Conservation (phyloP, 2,329 filamentous ascomycete genomes). For the Ilyonectria mors-panacis region DNA sequence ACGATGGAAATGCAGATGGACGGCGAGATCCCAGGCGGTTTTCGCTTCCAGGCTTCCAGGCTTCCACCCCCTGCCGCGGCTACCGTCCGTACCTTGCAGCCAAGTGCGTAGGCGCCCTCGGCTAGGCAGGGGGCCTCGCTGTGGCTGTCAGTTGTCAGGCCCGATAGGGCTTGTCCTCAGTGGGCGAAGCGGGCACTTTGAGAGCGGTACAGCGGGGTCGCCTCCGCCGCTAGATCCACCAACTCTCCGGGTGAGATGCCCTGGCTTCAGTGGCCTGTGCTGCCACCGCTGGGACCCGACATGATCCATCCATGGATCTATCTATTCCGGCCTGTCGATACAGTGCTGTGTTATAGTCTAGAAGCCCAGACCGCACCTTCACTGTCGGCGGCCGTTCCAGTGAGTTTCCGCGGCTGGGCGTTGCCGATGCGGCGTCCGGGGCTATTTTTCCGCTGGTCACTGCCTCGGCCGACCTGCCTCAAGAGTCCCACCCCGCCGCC, state of each 20-base stretch:
- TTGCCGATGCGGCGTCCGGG: slow-evolving; percentile 26
- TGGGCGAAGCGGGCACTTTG: background rate
- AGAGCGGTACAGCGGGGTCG: background rate
- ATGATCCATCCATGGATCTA: too few species aligned
- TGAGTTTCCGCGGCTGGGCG: slow-evolving; percentile 12
- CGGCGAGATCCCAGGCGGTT: background rate
- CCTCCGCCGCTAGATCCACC: background rate
- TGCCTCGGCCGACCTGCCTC: background rate
- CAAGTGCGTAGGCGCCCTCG: background rate
- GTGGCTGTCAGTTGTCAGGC: slow-evolving; percentile 2
- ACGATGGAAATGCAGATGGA: background rate
- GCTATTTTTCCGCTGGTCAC: slow-evolving; percentile 39
- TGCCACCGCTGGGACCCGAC: background rate
- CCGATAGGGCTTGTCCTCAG: background rate
- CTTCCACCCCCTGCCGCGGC: too few species aligned
- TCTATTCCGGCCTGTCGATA: background rate
- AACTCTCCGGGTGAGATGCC: slow-evolving; percentile 1
- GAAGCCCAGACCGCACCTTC: background rate
- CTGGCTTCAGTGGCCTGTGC: background rate
- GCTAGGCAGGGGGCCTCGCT: background rate
- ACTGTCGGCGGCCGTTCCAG: slow-evolving; percentile 6
- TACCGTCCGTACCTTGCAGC: background rate
- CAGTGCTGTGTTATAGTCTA: background rate
- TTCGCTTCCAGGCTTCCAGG: too few species aligned
- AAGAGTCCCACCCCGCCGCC: slow-evolving; percentile 14